Evolutionary conservation across 2,329 filamentous ascomycete genomes (phyloP), one percentile per base, ranked within the genome.

Genomic region (Beauveria australis): DNA sequence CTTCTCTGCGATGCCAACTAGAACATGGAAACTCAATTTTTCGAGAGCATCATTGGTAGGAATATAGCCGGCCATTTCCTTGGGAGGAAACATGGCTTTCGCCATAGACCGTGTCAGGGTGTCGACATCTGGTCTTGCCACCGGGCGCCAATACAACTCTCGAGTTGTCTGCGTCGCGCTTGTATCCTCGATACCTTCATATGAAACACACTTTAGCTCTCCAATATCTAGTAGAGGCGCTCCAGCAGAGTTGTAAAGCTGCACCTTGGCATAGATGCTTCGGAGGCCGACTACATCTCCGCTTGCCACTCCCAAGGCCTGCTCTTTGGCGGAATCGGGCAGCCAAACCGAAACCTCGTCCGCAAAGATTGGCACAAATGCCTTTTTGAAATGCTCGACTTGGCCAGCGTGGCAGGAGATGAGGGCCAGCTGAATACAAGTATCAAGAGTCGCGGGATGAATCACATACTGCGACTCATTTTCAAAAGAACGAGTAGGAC

Each of bases 391-490:
- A 14, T 63, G 63, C 1, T 64, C 62, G 1, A 66, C 64, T 6
- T 67, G 64, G 6, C 66, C 61, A 26, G 63, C 63, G 56, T 69
- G 66, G 8, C 67, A 63, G 7, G 67, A 64, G 33, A 65, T 60
- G 59, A 68, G 67, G 28, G 66, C 66, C 44, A 67, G 63, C 51
- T 69, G 67, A 62, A 69, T 66, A 55, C 65, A 64, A 12, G 67
- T 62, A 49, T 69, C 67, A 1, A 69, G 60, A 12, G 67, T 61
- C 9, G 65, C 65, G 5, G 56, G 56, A 22, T 59, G 56, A 14
- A 52, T 41, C 2, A 24, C 8, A 19, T 41, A 49, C 2, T 28
- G n/a, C 18, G 68, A 66, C 14, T 64, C 63, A 44, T 59, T 46
- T 8, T 65, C 63, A 3, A 59, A 61, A 3, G 66, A 62, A 3